Evolutionary conservation across 306 rosid species (phyloP), one percentile per base, ranked within the genome.

Genomic region (Vigna mungo): DNA sequence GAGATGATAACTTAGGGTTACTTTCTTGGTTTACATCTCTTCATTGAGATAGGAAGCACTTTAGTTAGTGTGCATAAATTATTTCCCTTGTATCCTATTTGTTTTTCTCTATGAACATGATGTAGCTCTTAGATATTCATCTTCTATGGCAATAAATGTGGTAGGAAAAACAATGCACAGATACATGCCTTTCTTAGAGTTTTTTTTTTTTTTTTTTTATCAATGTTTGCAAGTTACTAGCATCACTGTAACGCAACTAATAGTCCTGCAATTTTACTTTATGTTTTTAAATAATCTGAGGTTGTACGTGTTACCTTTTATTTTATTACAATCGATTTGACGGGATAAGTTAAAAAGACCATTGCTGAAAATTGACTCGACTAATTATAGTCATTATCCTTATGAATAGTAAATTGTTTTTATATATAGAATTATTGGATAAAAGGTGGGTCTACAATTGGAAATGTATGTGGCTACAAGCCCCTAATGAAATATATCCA

Each of bases 51-150:
- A 66, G 77, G 88, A 80, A 81, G 86, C 77, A 21, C 74, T 75
- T 77, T 68, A 56, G 85, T 74, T 77, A 81, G 86, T 75, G 85
- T 88, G 82, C 71, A 87, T 85, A 89, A 83, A 86, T 90, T 81
- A 82, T 65, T 80, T 83, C 88, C 81, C 62, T 63, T 82, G 80
- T 75, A 81, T 60, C 76, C 21, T 20, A 73, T 78, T 80, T 66
- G 71, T 86, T 76, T 87, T 87, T 68, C 82, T 72, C 60, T 84
- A 27, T 49, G 84, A 84, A 82, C 79, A 69, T 64, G 80, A 54
- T 80, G 74, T 80, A 75, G 89, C 78, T 76, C 80, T 70, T 82
- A 76, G 86, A 44, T 58, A 72, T 86, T 88, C 63, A 73, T 85
- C 65, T 86, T 82, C 80, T 75, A 68, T 83, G 73, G 39, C 83